phyloP scores from a whole-genome alignment of 2,329 filamentous ascomycete species.

The Endothia cerciana region DNA sequence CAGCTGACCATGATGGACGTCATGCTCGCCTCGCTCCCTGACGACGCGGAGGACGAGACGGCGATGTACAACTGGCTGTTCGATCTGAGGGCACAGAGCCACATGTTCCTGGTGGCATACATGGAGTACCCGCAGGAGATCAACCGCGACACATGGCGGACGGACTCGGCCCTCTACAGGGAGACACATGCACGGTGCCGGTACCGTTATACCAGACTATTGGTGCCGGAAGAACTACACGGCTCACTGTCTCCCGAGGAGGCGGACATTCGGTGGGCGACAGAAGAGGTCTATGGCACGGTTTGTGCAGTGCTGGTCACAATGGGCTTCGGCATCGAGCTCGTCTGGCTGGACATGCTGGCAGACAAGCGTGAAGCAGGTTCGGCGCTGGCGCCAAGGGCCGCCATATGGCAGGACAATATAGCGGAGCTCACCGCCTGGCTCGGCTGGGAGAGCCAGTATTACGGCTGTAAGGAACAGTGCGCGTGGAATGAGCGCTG shows the following conservation, averaged over 20 bases:
- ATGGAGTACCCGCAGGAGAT: conserved; percentile 47
- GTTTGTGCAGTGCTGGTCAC: conserved; percentile 47
- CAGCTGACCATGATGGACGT: conserved; percentile 40
- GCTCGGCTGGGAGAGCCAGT: conserved; percentile 55
- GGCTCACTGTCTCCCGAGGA: conserved; percentile 40
- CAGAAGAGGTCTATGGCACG: conserved; percentile 45
- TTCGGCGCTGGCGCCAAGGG: conserved; percentile 21
- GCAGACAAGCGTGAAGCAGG: not conserved
- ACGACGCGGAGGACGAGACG: conserved; percentile 33
- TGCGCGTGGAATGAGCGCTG: conserved; percentile 50
- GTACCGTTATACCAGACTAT: conserved; percentile 44
- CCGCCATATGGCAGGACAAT: conserved; percentile 37
- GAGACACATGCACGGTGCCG: conserved; percentile 46
- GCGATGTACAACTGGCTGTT: conserved; percentile 38
- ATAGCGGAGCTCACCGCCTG: conserved; percentile 51
- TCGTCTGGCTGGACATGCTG: conserved; percentile 38
- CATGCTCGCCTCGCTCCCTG: conserved; percentile 33
- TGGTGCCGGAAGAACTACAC: conserved; percentile 36
- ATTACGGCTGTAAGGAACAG: conserved; percentile 43
- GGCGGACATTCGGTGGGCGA: conserved; percentile 41
- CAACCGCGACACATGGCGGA: conserved; percentile 36
- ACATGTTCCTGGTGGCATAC: conserved; percentile 49
- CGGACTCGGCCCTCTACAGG: conserved; percentile 40
- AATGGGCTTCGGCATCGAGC: conserved; percentile 48
- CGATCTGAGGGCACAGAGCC: conserved; percentile 42